A percentile compares a stretch with the other conserved stretches of the same genome.
phyloP scores from a whole-genome alignment of 768 basidiomycete genomes.

The Agrocybe praecox region DNA sequence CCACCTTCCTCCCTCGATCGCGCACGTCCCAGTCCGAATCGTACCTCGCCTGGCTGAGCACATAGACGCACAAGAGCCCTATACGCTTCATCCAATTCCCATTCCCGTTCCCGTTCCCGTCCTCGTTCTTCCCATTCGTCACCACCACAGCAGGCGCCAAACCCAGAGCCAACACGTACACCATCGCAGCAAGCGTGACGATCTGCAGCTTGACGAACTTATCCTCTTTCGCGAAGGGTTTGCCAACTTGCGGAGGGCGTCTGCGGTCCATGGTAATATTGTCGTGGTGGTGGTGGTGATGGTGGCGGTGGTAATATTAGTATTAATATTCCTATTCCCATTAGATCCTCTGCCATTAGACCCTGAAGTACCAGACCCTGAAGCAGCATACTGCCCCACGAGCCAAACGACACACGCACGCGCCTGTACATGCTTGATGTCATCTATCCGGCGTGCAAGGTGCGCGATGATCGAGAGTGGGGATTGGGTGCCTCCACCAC shows the following conservation, averaged over 20 bases:
- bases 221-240: conserved; percentile 69
- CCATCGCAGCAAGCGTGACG: conserved; percentile 83
- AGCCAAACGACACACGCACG: conserved; percentile 92
- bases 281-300: conserved; percentile 31
- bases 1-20: conserved; percentile 77
- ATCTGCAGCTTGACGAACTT: conserved; percentile 77
- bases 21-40: too few relatives aligned
- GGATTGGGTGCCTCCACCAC: too few relatives aligned
- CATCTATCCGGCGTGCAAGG: conserved; percentile 77
- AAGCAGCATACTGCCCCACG: conserved; percentile 82
- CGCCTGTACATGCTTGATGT: conserved; percentile 78
- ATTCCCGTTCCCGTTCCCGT: too few relatives aligned
- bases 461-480: too few relatives aligned
- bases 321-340: conserved; percentile 27
- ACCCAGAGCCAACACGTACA: conserved; percentile 71
- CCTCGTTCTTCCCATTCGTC: too few relatives aligned
- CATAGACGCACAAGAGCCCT: too few relatives aligned
- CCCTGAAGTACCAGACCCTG: neutral
- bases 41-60: too few relatives aligned
- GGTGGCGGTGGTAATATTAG: too few relatives aligned
- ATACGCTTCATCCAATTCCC: conserved; percentile 52
- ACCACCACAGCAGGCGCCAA: too few relatives aligned
- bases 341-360: conserved; percentile 4
- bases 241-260: conserved; percentile 83
- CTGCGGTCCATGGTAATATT: conserved; percentile 81